These are phyloP conservation scores for Aquilaria agallochum DNA, from an alignment of 441 rosid species.

Conservation along the genomic window DNA sequence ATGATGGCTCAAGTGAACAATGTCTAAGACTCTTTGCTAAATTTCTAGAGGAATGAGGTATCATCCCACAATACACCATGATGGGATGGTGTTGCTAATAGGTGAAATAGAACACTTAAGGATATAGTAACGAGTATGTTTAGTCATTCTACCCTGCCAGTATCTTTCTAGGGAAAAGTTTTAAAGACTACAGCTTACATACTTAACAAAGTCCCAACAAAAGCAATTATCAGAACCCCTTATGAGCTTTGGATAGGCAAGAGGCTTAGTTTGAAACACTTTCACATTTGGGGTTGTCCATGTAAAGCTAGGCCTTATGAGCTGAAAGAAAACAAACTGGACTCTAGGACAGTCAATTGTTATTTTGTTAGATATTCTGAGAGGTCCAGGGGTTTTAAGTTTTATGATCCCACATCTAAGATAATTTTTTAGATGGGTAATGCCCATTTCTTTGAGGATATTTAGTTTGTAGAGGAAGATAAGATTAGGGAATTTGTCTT, in stretches of 20 bases:
- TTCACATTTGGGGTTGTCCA: background rate
- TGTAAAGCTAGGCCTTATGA: background rate
- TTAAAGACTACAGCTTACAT: too few species aligned
- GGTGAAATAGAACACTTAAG: conserved; percentile 1
- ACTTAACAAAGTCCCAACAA: too few species aligned
- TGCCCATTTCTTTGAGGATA: conserved; percentile 5
- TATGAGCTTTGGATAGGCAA: too few species aligned
- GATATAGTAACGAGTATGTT: background rate
- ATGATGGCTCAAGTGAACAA: too few species aligned
- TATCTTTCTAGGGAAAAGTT: too few species aligned
- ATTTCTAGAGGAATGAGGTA: conserved; percentile 3
- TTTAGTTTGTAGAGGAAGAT: conserved; percentile 4
- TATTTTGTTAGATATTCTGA: too few species aligned
- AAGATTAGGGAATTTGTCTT: background rate
- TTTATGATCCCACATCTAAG: background rate
- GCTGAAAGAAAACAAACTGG: conserved; percentile 9
- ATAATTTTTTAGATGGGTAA: background rate
- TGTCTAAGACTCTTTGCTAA: too few species aligned
- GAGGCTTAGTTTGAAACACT: background rate
- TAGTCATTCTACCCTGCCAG: background rate
- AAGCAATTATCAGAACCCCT: too few species aligned
- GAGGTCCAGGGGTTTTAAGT: too few species aligned
- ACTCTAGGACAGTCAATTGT: background rate
- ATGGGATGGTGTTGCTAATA: background rate
- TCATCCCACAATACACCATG: background rate